Base-by-base conservation (phyloP, 306 rosid genomes). In the Vigna angularis region DNA sequence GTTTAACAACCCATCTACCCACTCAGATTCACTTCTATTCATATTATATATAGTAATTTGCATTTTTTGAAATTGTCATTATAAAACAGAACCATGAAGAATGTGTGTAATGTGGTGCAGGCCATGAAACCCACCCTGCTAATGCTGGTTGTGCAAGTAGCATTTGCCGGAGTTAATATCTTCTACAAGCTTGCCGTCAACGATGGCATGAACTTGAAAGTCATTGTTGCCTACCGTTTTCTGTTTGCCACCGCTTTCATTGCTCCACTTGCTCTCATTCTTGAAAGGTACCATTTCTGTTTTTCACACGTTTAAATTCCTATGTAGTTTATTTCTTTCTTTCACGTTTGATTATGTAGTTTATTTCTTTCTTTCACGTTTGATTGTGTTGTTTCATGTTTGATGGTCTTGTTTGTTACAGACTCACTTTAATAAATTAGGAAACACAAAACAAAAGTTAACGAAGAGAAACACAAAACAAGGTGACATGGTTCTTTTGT, bases 201-300 rank as follows among this genome's bases (percentile, higher is more conserved):
- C 5, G 91, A 89, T 81, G 97, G 96, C 79, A 91, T 94, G 97
- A 87, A 38, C 66, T 7, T 85, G 22, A 85, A 79, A 56, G 22
- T 91, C 0, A 52, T 85, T 17, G 73, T 83, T 22, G 98, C 98
- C 7, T 94, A 90, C 32, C 97, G 97, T 36, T 85, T 86, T 17
- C 0, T 85, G 2, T 91, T 94, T 17, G 89, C 91, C 17, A 82
- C 98, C 0, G 78, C 79, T 67, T 88, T 94, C 79, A 80, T 87
- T 1, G 79, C 78, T 71, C 96, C 97, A 6, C 64, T 89, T 28
- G 89, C 97, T 44, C 48, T 86, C 70, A 24, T 90, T 63, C 0
- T 91, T 12, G 94, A 89, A 84, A 89, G 96, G 97, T 89, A 49
- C 2, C 0, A 17, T 28, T 20, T 0, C 22, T 20, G 22, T 20